Evolutionary conservation across 108 stramenopile species (phyloP), one percentile per base, ranked within the genome.

Genomic region (Schizochytrium sp.): DNA sequence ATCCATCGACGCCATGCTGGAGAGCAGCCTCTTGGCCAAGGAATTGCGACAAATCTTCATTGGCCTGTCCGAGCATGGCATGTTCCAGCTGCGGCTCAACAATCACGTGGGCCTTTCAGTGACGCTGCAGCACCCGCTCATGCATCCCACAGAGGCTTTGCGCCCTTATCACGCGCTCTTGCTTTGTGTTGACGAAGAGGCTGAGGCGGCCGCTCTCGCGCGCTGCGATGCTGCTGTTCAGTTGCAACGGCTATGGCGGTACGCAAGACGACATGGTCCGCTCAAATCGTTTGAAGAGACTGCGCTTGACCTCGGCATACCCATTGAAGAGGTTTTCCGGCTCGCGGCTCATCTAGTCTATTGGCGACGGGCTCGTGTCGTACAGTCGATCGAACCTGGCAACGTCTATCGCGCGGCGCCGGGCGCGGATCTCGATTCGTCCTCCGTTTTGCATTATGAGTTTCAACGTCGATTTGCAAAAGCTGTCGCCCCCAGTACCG

Each of bases 401-500:
- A 83, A 83, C 28, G 51, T 83, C 48, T 83, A 83, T 28, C 76
- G 76, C 76, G 76, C 28, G n/a, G 45, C 76, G n/a, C 76, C 76
- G 0, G 51, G 48, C 2, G 76, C 23, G 12, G 76, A 83, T 23
- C 28, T 83, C 3, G 76, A 83, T 3, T 45, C 76, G 48, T 53
- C 76, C 25, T 83, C 76, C 10, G n/a, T 53, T 12, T 16, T 83
- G n/a, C 76, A 83, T 1, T 83, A 83, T 23, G 76, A 83, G 6
- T 83, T 83, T 23, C 76, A 83, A 23, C 12, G 51, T 47, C 45
- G 51, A 12, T 83, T 83, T 83, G 76, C 23, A 12, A 47, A 23
- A 6, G 25, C 45, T 53, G 51, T 8, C 28, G 10, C 76, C 2
- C 23, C 21, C 72, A 18, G 16, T 72, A 2, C 1, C 72, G 72